Evolutionary conservation across 139 green algal genomes (phyloP).

Genomic region (Tetratostichococcus sp.): DNA sequence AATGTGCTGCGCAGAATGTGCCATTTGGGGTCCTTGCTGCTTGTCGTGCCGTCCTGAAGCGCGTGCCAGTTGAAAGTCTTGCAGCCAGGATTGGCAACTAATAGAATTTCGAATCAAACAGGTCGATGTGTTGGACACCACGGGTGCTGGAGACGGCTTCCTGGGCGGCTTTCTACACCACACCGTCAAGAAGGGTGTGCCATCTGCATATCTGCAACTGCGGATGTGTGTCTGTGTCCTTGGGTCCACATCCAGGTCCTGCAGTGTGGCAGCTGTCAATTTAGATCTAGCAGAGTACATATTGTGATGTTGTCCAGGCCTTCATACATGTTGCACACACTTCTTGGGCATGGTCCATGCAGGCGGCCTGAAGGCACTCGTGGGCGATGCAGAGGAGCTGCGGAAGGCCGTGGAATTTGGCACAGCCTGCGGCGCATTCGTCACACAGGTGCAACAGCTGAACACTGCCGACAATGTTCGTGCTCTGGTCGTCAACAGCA

Average conservation of each 20-base stretch:
- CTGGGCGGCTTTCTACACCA: slow-evolving; percentile 70
- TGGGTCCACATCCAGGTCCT: too few species aligned
- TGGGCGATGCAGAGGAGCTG: slow-evolving; percentile 35
- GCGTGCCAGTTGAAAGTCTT: slow-evolving; percentile 1
- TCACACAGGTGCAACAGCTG: slow-evolving; percentile 14
- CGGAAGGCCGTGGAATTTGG: slow-evolving; percentile 60
- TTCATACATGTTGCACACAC: too few species aligned
- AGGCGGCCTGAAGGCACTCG: slow-evolving; percentile 57
- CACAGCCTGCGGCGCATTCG: slow-evolving; percentile 54
- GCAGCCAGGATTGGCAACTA: neutral
- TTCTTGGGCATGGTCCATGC: too few species aligned
- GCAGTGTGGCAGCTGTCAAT: too few species aligned
- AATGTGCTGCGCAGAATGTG: neutral
- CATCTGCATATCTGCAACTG: neutral
- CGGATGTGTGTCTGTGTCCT: too few species aligned
- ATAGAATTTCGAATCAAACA: neutral
- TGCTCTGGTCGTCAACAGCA: too few species aligned
- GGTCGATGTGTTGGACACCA: slow-evolving; percentile 80
- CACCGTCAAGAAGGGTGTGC: slow-evolving; percentile 12
- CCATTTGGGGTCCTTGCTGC: slow-evolving; percentile 3
- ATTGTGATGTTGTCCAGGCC: too few species aligned
- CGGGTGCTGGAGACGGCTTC: slow-evolving; percentile 86
- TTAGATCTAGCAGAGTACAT: too few species aligned
- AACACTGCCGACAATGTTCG: too few species aligned
- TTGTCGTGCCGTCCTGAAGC: too few species aligned